These are phyloP conservation scores for Psilocybe subaeruginosa DNA, from an alignment of 768 basidiomycete genomes.

Conservation along the genomic window DNA sequence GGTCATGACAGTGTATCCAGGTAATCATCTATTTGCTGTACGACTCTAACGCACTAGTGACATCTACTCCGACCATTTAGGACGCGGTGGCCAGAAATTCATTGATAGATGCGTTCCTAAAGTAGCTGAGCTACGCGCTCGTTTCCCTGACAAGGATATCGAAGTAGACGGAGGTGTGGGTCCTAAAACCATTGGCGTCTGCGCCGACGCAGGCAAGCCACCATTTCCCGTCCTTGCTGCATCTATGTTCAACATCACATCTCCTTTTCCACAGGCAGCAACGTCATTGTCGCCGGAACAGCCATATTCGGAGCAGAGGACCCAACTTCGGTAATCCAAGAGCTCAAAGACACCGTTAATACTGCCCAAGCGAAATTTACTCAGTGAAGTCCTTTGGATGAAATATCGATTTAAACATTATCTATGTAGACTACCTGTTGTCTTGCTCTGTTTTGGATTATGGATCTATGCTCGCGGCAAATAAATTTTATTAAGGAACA, in stretches of 20 bases:
- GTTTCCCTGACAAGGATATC: constrained; percentile 95
- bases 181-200: constrained; percentile 82
- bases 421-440: constrained; percentile 15
- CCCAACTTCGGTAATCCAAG: constrained; percentile 76
- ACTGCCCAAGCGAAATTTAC: constrained; percentile 54
- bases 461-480: not conserved
- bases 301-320: constrained; percentile 87
- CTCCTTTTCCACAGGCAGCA: constrained; percentile 68
- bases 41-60: not conserved
- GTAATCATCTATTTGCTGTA: constrained; percentile 34
- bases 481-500: not conserved
- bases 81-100: constrained; percentile 96
- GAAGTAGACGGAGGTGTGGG: constrained; percentile 99
- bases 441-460: constrained; percentile 13
- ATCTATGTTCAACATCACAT: not conserved
- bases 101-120: constrained; percentile 91
- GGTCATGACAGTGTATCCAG: constrained; percentile 98
- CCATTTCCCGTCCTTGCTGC: not conserved
- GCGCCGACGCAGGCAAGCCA: constrained; percentile 82
- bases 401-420: constrained; percentile 14
- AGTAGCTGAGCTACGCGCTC: constrained; percentile 84
- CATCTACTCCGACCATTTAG: constrained; percentile 34
- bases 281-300: constrained; percentile 97
- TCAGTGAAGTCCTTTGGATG: constrained; percentile 9
- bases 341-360: constrained; percentile 71